Conservation (phyloP, 257 asterid genomes). For the Mitragyna speciosa region DNA sequence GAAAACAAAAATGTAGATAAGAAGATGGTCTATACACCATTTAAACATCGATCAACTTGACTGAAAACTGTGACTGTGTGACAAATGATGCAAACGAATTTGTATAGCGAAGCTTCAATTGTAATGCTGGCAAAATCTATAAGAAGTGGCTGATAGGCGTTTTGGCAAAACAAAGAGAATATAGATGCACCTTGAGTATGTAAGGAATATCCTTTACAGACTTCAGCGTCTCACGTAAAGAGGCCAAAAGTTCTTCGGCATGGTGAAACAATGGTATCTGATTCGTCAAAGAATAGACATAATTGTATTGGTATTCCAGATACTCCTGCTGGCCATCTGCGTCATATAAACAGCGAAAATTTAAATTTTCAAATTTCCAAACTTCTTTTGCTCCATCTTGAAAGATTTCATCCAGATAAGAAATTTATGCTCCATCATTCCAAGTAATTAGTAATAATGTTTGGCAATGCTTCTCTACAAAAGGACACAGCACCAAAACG, state of each 20-base stretch:
- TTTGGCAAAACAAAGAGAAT: conserved; percentile 17
- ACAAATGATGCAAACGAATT: background rate
- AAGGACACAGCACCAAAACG: conserved; percentile 98
- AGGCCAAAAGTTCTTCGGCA: conserved; percentile 76
- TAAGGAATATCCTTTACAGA: conserved; percentile 85
- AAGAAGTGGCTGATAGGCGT: background rate
- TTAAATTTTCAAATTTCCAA: background rate
- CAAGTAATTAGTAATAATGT: background rate
- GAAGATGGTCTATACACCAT: too few species aligned
- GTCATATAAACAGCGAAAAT: background rate
- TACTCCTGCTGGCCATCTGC: background rate
- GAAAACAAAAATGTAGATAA: too few species aligned
- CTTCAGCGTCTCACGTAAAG: conserved; percentile 89
- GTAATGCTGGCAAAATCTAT: background rate
- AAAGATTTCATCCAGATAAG: background rate
- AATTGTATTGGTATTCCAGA: background rate
- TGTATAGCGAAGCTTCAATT: background rate
- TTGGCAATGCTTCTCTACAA: conserved; percentile 32
- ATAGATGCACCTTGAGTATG: conserved; percentile 71
- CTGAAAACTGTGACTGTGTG: too few species aligned
- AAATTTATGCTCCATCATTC: background rate
- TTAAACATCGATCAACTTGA: too few species aligned
- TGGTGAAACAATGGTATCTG: conserved; percentile 82
- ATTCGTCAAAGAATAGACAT: conserved; percentile 36
- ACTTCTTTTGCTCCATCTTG: background rate